A percentile compares a stretch with the other conserved stretches of the same genome.
phyloP scores from a whole-genome alignment of 805 yeast genomes.

The Saccharomycopsis sp. region DNA sequence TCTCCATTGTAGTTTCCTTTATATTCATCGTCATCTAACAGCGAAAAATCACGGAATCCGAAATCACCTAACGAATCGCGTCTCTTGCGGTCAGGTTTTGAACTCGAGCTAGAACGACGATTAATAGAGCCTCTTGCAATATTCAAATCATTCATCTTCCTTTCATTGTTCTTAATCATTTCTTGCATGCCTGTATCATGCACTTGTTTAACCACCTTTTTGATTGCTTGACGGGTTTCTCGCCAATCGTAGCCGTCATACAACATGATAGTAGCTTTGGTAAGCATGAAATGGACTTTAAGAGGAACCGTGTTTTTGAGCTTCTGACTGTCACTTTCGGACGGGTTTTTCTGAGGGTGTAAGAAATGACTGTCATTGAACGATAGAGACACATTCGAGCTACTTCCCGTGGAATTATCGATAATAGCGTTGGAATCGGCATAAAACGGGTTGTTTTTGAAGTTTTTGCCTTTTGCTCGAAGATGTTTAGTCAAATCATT shows the following conservation, averaged over 20 bases:
- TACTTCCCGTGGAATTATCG: not conserved
- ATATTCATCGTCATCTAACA: slow-evolving; percentile 13
- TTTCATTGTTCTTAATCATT: not conserved
- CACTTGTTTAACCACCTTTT: slow-evolving; percentile 56
- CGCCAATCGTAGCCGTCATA: slow-evolving; percentile 94
- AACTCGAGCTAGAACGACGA: not conserved
- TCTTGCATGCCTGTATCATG: slow-evolving; percentile 38
- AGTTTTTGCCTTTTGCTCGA: too few relatives aligned
- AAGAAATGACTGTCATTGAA: not conserved
- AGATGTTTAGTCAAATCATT: slow-evolving; percentile 25
- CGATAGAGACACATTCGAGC: not conserved
- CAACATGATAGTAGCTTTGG: slow-evolving; percentile 41
- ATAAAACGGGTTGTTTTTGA: not conserved
- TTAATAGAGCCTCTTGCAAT: not conserved
- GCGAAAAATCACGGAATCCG: too few relatives aligned
- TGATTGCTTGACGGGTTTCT: slow-evolving; percentile 61
- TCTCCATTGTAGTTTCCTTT: slow-evolving; percentile 6
- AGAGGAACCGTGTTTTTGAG: slow-evolving; percentile 26
- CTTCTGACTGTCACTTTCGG: not conserved
- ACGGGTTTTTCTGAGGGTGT: not conserved
- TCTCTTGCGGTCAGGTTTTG: slow-evolving; percentile 4
- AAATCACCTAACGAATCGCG: slow-evolving; percentile 21
- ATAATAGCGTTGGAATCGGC: not conserved
- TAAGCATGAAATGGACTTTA: slow-evolving; percentile 28
- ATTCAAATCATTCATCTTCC: not conserved